Evolutionary conservation across 169 alveolate species (phyloP), one percentile per base, ranked within the genome.

Genomic region (Plasmodium cynomolgi): DNA sequence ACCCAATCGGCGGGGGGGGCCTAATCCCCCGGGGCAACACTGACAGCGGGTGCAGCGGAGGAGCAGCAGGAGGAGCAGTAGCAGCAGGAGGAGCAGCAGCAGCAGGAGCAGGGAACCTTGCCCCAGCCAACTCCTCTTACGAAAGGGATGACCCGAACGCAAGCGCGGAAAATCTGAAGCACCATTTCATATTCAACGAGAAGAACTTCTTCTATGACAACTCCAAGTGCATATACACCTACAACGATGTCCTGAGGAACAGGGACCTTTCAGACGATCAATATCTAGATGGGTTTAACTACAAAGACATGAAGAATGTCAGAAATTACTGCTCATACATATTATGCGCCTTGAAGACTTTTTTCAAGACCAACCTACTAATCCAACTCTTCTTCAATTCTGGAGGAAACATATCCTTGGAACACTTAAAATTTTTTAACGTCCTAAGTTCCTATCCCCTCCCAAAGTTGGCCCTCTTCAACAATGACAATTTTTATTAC

Each of bases 151-250:
- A 90, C 6, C n/a, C 13, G 6, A 20, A 62, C 6, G 72, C 68
- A 39, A 62, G 37, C 73, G 31, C 54, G 13, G 90, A 80, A 39
- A 62, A 79, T 80, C 44, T n/a, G 9, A 39, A 56, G 1, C 23
- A 54, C 15, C 50, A 81, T 71, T 81, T 91, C 68, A 34, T 91
- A 23, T 81, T 44, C 56, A 91, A 82, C 84, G 95, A 91, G 33
- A 91, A 91, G 39, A 91, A 91, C 68, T 91, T 91, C 56, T 91
- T 71, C 75, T 91, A 91, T 82, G 95, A 91, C 47, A 91, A 91
- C 74, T 33, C 41, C 81, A 91, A 91, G 58, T 81, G 95, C 56
- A 50, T 91, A 15, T 91, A 62, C 58, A 91, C 95, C 31, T 91
- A 91, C 81, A 91, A 83, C 75, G 95, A 91, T 7, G 56, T 91